Conservation (phyloP, 2,329 filamentous ascomycete genomes). For the Parascedosporium putredinis region DNA sequence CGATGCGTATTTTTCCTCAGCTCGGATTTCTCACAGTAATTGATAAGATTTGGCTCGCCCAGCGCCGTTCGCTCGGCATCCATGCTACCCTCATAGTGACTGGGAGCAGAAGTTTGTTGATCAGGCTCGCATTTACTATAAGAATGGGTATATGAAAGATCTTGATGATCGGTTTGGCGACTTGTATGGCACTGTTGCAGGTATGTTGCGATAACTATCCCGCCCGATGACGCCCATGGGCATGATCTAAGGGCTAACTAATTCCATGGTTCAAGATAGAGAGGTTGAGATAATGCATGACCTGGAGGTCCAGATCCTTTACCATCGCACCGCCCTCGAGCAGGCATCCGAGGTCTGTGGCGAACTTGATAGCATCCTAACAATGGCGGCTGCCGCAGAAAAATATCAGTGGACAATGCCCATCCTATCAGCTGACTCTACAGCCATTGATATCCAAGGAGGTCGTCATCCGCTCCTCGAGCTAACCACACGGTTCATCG, state of each 20-base stretch:
- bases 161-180: constrained; percentile 78
- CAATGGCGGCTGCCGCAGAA: constrained; percentile 66
- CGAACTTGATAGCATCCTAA: constrained; percentile 76
- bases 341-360: constrained; percentile 70
- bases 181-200: constrained; percentile 72
- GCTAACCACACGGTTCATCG: constrained; percentile 67
- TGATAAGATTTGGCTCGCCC: constrained; percentile 34
- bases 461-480: constrained; percentile 86
- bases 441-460: constrained; percentile 61
- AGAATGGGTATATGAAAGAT: constrained; percentile 69
- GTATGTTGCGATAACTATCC: constrained; percentile 30
- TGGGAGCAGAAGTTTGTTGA: constrained; percentile 76
- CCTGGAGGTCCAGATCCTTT: constrained; percentile 60
- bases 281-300: constrained; percentile 83
- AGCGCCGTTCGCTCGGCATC: constrained; percentile 46
- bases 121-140: constrained; percentile 69
- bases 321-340: constrained; percentile 55
- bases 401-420: constrained; percentile 65
- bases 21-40: constrained; percentile 82
- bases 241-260: neutral
- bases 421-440: constrained; percentile 51
- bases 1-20: constrained; percentile 90
- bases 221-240: too few species aligned
- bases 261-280: constrained; percentile 43
- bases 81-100: constrained; percentile 35